Evolutionary conservation across 1,139 yeast genomes (phyloP).

Genomic region (Debaryomyces robertsiae): DNA sequence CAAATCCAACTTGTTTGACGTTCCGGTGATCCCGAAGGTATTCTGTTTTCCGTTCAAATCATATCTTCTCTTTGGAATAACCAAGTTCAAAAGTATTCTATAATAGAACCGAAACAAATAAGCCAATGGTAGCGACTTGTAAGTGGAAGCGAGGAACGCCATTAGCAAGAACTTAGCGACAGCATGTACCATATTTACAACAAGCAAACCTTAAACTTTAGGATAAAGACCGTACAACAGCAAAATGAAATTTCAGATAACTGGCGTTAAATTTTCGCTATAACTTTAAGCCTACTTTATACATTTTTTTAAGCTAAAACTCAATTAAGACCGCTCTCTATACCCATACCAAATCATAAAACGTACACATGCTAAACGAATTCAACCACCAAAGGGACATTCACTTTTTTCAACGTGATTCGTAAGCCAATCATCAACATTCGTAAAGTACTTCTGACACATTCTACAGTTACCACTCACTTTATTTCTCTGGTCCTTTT

Average conservation of each 20-base stretch:
- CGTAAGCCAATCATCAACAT: slow-evolving; percentile 78
- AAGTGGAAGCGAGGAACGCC: slow-evolving; percentile 28
- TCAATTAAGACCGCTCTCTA: background rate
- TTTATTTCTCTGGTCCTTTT: slow-evolving; percentile 69
- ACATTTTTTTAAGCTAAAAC: too few species aligned
- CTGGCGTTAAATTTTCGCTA: too few species aligned
- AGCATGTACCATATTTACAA: slow-evolving; percentile 3
- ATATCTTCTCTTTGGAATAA: slow-evolving; percentile 34
- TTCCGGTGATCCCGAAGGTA: slow-evolving; percentile 33
- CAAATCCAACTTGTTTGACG: slow-evolving; percentile 29
- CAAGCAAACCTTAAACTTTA: background rate
- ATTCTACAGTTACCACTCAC: slow-evolving; percentile 76
- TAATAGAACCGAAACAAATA: slow-evolving; percentile 66
- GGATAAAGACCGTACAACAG: too few species aligned
- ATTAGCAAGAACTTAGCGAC: slow-evolving; percentile 10
- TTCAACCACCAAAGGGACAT: slow-evolving; percentile 41
- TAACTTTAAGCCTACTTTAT: too few species aligned
- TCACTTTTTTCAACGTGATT: slow-evolving; percentile 65
- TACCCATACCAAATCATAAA: slow-evolving; percentile 8
- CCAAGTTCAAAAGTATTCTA: slow-evolving; percentile 41
- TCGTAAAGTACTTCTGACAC: slow-evolving; percentile 64
- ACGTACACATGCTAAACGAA: slow-evolving; percentile 2
- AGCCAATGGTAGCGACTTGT: slow-evolving; percentile 70
- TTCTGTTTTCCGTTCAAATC: slow-evolving; percentile 28
- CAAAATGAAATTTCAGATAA: background rate